Evolutionary conservation across 2,329 filamentous ascomycete species (phyloP).

Genomic region (Verticillium nubilum): DNA sequence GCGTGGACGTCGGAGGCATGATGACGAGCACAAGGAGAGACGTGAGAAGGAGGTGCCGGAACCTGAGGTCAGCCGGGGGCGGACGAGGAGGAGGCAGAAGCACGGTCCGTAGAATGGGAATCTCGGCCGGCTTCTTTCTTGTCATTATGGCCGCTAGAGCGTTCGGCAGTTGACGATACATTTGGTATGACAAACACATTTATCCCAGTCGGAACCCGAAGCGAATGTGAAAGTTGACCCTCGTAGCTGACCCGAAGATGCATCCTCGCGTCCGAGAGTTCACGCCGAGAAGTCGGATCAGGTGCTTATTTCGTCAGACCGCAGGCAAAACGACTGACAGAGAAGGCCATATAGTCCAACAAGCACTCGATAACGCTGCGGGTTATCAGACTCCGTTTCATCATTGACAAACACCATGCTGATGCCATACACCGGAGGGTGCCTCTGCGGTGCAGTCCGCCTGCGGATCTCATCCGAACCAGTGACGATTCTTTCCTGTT

Average conservation of each 20-base stretch:
- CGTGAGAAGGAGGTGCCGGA: background rate
- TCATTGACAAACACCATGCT: constrained; percentile 1
- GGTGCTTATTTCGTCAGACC: background rate
- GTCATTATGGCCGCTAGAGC: background rate
- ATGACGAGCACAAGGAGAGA: background rate
- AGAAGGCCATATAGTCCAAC: background rate
- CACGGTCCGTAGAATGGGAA: background rate
- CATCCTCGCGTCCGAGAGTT: background rate
- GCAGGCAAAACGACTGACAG: background rate
- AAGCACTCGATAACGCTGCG: background rate
- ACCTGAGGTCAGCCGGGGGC: background rate
- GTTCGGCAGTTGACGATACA: background rate
- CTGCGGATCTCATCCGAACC: constrained; percentile 6
- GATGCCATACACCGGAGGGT: constrained; percentile 6
- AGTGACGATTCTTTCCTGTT: constrained; percentile 10
- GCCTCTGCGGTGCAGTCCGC: constrained; percentile 10
- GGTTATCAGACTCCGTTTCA: background rate
- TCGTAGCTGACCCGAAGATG: background rate
- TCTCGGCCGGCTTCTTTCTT: background rate
- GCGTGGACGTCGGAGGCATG: background rate
- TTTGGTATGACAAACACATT: too few relatives aligned
- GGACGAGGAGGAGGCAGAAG: background rate
- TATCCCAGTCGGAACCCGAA: background rate
- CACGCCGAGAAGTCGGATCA: background rate
- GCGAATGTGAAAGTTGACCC: background rate